Evolutionary conservation across 2,329 filamentous ascomycete genomes (phyloP).

Genomic region (Dryadomyces quercivorus): DNA sequence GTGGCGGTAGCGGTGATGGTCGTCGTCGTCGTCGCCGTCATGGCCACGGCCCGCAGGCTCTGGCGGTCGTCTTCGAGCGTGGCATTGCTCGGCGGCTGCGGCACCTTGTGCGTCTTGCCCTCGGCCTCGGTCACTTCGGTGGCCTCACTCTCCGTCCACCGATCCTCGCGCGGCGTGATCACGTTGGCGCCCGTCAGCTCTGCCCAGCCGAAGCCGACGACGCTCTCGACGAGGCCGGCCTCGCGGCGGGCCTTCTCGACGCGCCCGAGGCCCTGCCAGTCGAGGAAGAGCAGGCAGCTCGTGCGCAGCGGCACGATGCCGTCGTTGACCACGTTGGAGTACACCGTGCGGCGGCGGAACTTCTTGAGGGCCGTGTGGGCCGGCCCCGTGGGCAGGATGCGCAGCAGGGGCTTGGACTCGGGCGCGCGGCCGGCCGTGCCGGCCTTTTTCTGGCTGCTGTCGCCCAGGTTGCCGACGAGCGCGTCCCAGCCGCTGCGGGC

Average conservation of each 20-base stretch:
- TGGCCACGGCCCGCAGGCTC: constrained; percentile 38
- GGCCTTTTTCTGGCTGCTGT: constrained; percentile 48
- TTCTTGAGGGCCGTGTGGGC: constrained; percentile 77
- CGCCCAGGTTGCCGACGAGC: constrained; percentile 69
- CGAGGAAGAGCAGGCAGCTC: constrained; percentile 89
- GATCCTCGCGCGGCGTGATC: constrained; percentile 30
- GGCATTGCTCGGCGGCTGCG: constrained; percentile 55
- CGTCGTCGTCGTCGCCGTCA: too few species aligned
- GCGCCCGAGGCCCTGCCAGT: constrained; percentile 87
- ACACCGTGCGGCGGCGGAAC: constrained; percentile 83
- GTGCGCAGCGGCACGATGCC: constrained; percentile 91
- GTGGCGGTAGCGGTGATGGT: constrained; percentile 11
- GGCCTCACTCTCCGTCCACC: constrained; percentile 23
- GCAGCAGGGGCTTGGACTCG: constrained; percentile 75
- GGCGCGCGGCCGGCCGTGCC: constrained; percentile 47
- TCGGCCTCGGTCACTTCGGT: background rate
- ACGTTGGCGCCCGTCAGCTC: constrained; percentile 70
- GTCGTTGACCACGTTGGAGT: constrained; percentile 96
- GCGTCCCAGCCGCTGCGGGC: constrained; percentile 80
- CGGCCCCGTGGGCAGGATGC: constrained; percentile 82
- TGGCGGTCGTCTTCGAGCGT: constrained; percentile 54
- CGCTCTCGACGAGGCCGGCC: constrained; percentile 81
- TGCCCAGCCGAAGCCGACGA: constrained; percentile 89
- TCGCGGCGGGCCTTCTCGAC: constrained; percentile 91
- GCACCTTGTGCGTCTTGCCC: constrained; percentile 40